phyloP scores from a whole-genome alignment of 192 early-diverging fungal species.

The Rhizophlyctis rosea region DNA sequence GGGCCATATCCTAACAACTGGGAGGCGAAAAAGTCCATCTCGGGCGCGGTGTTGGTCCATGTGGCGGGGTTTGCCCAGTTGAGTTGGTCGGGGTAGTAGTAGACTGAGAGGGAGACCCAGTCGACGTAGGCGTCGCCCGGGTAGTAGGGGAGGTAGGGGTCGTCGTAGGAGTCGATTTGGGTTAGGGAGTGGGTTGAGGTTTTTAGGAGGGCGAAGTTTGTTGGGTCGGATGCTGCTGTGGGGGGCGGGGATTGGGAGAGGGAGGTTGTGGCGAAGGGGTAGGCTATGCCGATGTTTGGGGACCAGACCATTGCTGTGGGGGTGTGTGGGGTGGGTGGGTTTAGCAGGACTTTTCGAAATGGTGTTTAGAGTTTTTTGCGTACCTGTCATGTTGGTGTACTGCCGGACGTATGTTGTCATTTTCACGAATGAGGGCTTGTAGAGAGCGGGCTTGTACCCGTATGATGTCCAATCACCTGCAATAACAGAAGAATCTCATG shows the following conservation, averaged over 20 bases:
- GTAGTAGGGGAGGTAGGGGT: constrained; percentile 38
- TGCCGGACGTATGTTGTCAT: constrained; percentile 29
- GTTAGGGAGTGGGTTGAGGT: constrained; percentile 37
- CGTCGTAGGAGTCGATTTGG: constrained; percentile 20
- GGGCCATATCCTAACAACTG: constrained; percentile 12
- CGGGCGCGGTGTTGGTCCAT: background rate
- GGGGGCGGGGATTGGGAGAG: constrained; percentile 27
- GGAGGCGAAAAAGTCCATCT: constrained; percentile 2
- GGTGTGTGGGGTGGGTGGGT: background rate
- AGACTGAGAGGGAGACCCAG: constrained; percentile 32
- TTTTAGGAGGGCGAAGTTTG: constrained; percentile 7
- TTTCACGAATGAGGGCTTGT: constrained; percentile 20
- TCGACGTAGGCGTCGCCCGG: constrained; percentile 38
- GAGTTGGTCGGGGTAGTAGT: constrained; percentile 18
- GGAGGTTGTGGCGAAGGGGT: constrained; percentile 32
- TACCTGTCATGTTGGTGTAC: constrained; percentile 46
- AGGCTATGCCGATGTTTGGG: constrained; percentile 42
- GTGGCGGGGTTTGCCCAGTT: constrained; percentile 21
- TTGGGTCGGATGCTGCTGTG: constrained; percentile 9
- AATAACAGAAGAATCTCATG: constrained; percentile 14
- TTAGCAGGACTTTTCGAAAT: background rate
- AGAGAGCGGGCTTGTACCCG: constrained; percentile 30
- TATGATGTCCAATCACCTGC: constrained; percentile 30
- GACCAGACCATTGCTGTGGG: constrained; percentile 45
- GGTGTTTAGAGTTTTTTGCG: background rate